Base-by-base conservation (phyloP, 139 green algal species). In the Spirogloea muscicola region DNA sequence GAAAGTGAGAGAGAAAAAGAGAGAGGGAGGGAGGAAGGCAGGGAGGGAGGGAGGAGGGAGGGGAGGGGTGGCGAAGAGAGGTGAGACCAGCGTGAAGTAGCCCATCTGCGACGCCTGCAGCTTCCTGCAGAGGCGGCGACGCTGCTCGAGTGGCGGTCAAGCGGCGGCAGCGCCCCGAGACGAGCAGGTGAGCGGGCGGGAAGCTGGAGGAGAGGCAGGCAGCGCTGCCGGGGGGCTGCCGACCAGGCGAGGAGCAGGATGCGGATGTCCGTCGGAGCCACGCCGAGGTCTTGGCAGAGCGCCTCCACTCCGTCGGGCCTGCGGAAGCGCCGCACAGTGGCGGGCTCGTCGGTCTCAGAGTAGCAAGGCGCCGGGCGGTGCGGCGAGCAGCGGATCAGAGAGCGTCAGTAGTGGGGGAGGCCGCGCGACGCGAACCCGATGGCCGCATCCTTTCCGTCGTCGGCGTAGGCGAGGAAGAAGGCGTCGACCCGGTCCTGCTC, bases 231-330 rank as follows among this genome's bases (percentile, higher is more conserved):
- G 10, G 13, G 18, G 55, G 21, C n/a, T n/a, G 13, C 64, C 44
- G 7, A 73, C 64, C 64, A 88, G 40, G 84, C 81, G 29, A 90
- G 58, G 46, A 87, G 44, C 7, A 90, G 78, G 29, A 89, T 87
- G 68, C 70, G 55, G 16, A 85, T 57, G 58, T 88, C 76, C 3
- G 75, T 60, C 16, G 86, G 79, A 25, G 84, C 76, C 48, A 90
- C 25, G 6, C 80, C 77, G 44, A 90, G 51, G 41, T 90, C 86
- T 29, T 36, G 38, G 74, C 85, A 90, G 13, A 90, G 73, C 33
- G 49, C 63, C 65, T 90, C 85, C 31, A 90, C 63, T 6, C 86
- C 85, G 84, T 76, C 58, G 6, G 68, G 68, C 55, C 68, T 72
- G 68, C 64, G n/a, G n/a, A n/a, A n/a, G n/a, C n/a, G n/a, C n/a